phyloP scores from a whole-genome alignment of 768 basidiomycete genomes.

The Epithele typhae region DNA sequence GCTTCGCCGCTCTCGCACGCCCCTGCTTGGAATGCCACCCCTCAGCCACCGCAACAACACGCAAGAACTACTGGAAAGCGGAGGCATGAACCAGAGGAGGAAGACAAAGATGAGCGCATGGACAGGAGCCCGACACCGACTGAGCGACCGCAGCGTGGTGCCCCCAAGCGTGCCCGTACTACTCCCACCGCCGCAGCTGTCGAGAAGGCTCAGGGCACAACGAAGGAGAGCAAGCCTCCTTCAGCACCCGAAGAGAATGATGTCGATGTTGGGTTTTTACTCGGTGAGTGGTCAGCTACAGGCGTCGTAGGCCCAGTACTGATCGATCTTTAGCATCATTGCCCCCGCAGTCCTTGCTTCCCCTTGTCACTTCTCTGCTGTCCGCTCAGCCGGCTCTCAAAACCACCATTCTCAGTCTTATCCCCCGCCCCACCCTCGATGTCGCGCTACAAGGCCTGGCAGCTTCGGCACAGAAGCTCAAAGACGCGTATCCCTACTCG shows the following conservation, averaged over 20 bases:
- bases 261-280: slow-evolving; percentile 73
- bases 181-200: slow-evolving; percentile 28
- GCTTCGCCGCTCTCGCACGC: slow-evolving; percentile 33
- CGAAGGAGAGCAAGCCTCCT: slow-evolving; percentile 46
- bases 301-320: slow-evolving; percentile 2
- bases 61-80: slow-evolving; percentile 52
- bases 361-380: slow-evolving; percentile 66
- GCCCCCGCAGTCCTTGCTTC: slow-evolving; percentile 71
- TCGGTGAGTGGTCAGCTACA: slow-evolving; percentile 48
- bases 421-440: slow-evolving; percentile 81
- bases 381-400: slow-evolving; percentile 68
- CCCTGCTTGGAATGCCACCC: slow-evolving; percentile 35
- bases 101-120: slow-evolving; percentile 67
- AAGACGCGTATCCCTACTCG: slow-evolving; percentile 83
- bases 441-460: slow-evolving; percentile 66
- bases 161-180: slow-evolving; percentile 63
- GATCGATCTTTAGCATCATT: slow-evolving; percentile 56
- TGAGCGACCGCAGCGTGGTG: slow-evolving; percentile 68
- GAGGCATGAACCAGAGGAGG: slow-evolving; percentile 67
- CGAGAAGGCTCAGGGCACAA: slow-evolving; percentile 32
- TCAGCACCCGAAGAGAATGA: slow-evolving; percentile 48
- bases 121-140: slow-evolving; percentile 81
- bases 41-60: slow-evolving; percentile 46
- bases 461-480: slow-evolving; percentile 66
- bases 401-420: slow-evolving; percentile 64